Conservation (phyloP, 1,139 yeast species). For the Blastobotrys proliferans region DNA sequence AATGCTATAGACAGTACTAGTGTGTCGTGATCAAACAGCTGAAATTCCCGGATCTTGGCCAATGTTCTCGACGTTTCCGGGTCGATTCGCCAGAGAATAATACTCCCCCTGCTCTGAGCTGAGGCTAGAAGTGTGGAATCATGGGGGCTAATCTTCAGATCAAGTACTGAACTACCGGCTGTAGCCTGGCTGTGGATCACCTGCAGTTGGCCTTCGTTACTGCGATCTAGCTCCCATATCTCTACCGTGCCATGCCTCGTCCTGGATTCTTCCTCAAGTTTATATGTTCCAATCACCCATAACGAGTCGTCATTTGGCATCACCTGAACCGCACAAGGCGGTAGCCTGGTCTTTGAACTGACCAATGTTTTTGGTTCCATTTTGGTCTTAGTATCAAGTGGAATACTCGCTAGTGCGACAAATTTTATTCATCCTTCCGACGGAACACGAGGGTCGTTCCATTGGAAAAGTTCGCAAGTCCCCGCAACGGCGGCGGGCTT, state of each 20-base stretch:
- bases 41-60: slow-evolving; percentile 24
- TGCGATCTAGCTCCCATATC: slow-evolving; percentile 36
- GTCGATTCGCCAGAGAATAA: slow-evolving; percentile 54
- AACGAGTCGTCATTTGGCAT: slow-evolving; percentile 49
- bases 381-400: too few relatives aligned
- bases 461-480: too few relatives aligned
- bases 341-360: slow-evolving; percentile 44
- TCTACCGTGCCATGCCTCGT: slow-evolving; percentile 73
- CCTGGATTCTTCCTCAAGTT: slow-evolving; percentile 56
- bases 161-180: slow-evolving; percentile 63
- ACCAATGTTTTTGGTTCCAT: slow-evolving; percentile 14
- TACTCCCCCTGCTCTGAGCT: slow-evolving; percentile 77
- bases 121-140: slow-evolving; percentile 49
- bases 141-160: slow-evolving; percentile 60
- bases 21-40: slow-evolving; percentile 43
- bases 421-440: too few relatives aligned
- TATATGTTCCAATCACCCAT: slow-evolving; percentile 73
- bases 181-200: slow-evolving; percentile 5
- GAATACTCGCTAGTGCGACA: too few relatives aligned
- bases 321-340: slow-evolving; percentile 77
- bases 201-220: slow-evolving; percentile 1
- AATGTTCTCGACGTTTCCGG: slow-evolving; percentile 12
- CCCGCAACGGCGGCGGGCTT: too few relatives aligned
- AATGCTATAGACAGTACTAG: slow-evolving; percentile 68
- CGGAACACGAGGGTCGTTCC: too few relatives aligned